These are phyloP conservation scores for Rosa rugosa DNA, from an alignment of 306 rosid genomes.

Conservation along the genomic window DNA sequence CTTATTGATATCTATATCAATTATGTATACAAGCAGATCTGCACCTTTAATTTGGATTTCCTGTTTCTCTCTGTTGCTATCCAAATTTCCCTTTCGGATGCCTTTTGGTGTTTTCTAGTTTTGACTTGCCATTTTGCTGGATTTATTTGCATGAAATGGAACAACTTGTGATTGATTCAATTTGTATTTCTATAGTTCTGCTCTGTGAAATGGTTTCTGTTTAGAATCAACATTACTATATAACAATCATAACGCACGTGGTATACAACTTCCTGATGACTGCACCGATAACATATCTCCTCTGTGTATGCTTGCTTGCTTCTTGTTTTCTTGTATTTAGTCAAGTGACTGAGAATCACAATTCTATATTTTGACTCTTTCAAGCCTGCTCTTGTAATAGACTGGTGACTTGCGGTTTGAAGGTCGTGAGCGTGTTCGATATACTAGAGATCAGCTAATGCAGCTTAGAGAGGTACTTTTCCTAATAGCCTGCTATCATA, in stretches of 20 bases:
- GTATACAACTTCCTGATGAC: too few species aligned
- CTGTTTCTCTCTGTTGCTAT: background rate
- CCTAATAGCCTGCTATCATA: background rate
- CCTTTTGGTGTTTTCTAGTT: background rate
- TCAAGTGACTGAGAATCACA: background rate
- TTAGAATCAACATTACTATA: too few species aligned
- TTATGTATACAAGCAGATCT: background rate
- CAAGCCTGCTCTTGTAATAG: slow-evolving; percentile 14
- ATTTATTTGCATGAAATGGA: background rate
- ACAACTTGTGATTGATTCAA: background rate
- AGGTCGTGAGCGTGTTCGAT: slow-evolving; percentile 36
- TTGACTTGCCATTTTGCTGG: background rate
- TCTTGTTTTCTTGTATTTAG: too few species aligned
- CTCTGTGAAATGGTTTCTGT: background rate
- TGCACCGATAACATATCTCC: too few species aligned
- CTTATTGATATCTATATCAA: too few species aligned
- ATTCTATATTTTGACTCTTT: background rate
- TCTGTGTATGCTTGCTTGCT: too few species aligned
- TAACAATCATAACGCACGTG: too few species aligned
- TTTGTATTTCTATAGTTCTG: too few species aligned
- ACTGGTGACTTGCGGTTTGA: slow-evolving; percentile 38
- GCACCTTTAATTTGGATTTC: background rate
- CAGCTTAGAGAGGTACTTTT: slow-evolving; percentile 36
- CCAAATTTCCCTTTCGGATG: too few species aligned
- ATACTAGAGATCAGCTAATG: slow-evolving; percentile 40